Conservation (phyloP, 352 stramenopile species). For the Globisporangium solare region DNA sequence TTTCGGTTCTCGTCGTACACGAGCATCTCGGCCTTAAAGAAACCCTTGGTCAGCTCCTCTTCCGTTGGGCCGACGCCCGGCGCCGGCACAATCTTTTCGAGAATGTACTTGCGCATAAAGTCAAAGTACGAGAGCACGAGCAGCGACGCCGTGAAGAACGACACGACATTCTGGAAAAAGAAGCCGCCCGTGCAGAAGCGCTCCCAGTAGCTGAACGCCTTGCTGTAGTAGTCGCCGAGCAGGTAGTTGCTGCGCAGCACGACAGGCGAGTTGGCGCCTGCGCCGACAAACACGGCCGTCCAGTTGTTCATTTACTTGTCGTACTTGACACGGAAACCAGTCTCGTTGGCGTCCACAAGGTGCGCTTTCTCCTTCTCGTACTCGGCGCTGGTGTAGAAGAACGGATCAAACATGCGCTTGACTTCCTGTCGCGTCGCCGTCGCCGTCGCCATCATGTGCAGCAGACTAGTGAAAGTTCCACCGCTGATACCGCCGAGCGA, state of each 20-base stretch:
- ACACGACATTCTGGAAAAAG: slow-evolving; percentile 22
- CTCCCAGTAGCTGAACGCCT: slow-evolving; percentile 46
- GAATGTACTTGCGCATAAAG: slow-evolving; percentile 36
- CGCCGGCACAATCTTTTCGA: slow-evolving; percentile 53
- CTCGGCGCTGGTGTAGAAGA: slow-evolving; percentile 26
- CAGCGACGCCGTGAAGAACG: slow-evolving; percentile 23
- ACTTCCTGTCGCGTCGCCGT: slow-evolving; percentile 11
- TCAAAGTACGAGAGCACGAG: slow-evolving; percentile 32
- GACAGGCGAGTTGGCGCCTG: slow-evolving; percentile 62
- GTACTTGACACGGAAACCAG: slow-evolving; percentile 33
- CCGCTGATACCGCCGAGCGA: slow-evolving; percentile 30
- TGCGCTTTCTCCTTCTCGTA: slow-evolving; percentile 20
- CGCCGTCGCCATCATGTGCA: slow-evolving; percentile 23
- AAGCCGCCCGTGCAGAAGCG: slow-evolving; percentile 27
- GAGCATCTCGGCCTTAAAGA: slow-evolving; percentile 44
- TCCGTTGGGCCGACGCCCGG: slow-evolving; percentile 66
- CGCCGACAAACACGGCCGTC: slow-evolving; percentile 61
- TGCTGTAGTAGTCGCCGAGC: slow-evolving; percentile 43
- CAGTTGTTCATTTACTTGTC: slow-evolving; percentile 41
- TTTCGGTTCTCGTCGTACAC: slow-evolving; percentile 28
- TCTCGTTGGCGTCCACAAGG: slow-evolving; percentile 17
- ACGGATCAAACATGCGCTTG: slow-evolving; percentile 26
- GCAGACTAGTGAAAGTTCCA: slow-evolving; percentile 36
- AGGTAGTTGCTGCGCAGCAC: slow-evolving; percentile 63
- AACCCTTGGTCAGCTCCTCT: slow-evolving; percentile 59